Conservation (phyloP, 2,329 filamentous ascomycete species). For the Cadophora sp. region DNA sequence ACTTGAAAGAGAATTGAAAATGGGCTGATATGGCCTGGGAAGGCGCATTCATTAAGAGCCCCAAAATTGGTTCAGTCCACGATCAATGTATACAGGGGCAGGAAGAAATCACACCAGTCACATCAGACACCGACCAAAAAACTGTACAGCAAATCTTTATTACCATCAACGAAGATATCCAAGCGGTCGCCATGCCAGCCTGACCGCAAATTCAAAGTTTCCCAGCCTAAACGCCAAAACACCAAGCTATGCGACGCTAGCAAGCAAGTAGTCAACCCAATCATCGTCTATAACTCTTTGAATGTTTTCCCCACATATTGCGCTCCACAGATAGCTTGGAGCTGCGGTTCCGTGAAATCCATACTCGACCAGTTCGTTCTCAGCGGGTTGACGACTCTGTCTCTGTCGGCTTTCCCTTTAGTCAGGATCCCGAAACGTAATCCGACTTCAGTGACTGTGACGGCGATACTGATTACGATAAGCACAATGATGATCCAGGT, state of each 20-base stretch:
- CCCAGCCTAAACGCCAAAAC: constrained; percentile 25
- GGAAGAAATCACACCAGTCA: not conserved
- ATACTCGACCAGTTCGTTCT: constrained; percentile 40
- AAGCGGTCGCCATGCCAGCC: not conserved
- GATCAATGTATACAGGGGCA: not conserved
- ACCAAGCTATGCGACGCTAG: constrained; percentile 32
- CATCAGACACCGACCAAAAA: not conserved
- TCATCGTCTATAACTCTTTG: constrained; percentile 26
- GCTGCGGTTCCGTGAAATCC: constrained; percentile 41
- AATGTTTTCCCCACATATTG: constrained; percentile 37
- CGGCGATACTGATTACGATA: constrained; percentile 87
- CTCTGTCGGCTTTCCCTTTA: constrained; percentile 41
- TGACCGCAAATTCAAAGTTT: constrained; percentile 6
- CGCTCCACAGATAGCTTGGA: constrained; percentile 43
- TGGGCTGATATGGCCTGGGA: not conserved
- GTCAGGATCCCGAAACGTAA: constrained; percentile 80
- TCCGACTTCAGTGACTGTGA: constrained; percentile 89
- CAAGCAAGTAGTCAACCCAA: not conserved
- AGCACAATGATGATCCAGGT: constrained; percentile 98
- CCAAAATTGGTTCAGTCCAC: not conserved
- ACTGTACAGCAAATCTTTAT: constrained; percentile 4
- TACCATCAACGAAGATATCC: not conserved
- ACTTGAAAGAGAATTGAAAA: not conserved
- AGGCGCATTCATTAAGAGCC: not conserved
- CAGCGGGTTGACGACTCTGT: not conserved